Percentiles rank a stretch among this genome's conserved stretches.
phyloP scores from a whole-genome alignment of 176 grass and related monocot species.

The Carex scoparia region DNA sequence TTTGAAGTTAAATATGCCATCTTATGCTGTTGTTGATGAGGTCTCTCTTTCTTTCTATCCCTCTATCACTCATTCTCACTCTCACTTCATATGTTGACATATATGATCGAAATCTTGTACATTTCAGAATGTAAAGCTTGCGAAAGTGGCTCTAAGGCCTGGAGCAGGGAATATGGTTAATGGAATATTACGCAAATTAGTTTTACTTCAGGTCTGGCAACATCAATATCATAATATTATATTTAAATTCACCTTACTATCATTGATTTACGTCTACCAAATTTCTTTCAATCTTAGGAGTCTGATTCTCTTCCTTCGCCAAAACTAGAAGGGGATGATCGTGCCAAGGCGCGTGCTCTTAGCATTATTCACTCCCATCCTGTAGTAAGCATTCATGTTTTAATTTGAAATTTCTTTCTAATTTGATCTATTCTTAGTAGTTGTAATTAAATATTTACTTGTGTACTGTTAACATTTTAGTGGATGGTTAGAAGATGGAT shows the following conservation, averaged over 20 bases:
- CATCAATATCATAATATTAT: constrained; percentile 18
- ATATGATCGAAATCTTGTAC: constrained; percentile 10
- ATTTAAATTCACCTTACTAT: background rate
- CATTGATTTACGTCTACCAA: background rate
- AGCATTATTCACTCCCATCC: constrained; percentile 93
- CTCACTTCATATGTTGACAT: constrained; percentile 6
- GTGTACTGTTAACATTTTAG: constrained; percentile 36
- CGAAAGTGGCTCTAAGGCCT: constrained; percentile 83
- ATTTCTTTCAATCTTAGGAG: constrained; percentile 48
- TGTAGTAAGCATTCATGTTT: constrained; percentile 54
- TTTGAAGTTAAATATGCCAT: constrained; percentile 70
- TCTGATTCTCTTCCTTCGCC: constrained; percentile 77
- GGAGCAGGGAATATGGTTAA: constrained; percentile 95
- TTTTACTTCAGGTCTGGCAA: constrained; percentile 55
- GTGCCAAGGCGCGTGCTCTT: constrained; percentile 74
- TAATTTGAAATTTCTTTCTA: constrained; percentile 15
- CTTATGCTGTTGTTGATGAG: constrained; percentile 91
- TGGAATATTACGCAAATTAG: constrained; percentile 80
- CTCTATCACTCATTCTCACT: background rate
- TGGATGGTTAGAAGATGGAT: constrained; percentile 99
- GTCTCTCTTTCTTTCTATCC: constrained; percentile 33
- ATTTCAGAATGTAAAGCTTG: constrained; percentile 86
- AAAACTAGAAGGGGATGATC: constrained; percentile 82
- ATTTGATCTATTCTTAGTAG: constrained; percentile 7
- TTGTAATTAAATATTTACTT: constrained; percentile 23